Evolutionary conservation across 768 basidiomycete genomes (phyloP), one percentile per base, ranked within the genome.

Genomic region (Rhizopogon roseolus): DNA sequence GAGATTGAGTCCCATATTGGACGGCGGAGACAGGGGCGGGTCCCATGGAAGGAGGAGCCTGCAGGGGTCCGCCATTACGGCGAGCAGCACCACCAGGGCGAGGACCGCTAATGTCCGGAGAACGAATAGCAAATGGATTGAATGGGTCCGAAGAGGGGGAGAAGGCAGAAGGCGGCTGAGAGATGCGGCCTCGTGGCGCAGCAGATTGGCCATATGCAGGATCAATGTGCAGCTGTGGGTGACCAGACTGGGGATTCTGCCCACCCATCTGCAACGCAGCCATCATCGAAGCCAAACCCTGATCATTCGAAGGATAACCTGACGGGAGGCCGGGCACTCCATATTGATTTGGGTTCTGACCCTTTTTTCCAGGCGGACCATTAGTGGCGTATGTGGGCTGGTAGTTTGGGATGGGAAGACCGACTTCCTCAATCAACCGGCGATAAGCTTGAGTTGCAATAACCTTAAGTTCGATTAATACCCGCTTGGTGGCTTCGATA

Each of bases 371-470:
- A 6, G 82, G 76, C 6, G 84, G 74, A 55, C 79, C 80, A 56
- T 82, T 84, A 27, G 71, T 71, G 14, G 82, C 76, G 67, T 90
- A 91, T 13, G 84, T 84, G 11, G 90, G 85, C 69, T 91, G 88
- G 71, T 90, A 87, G 73, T 86, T 92, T 51, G 89, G 90, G 44
- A 93, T 87, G 6, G 92, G 90, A 41, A 98, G 72, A 11, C 95
- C 94, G 57, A 97, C 93, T 72, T 96, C 95, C 67, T 97, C 93
- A 52, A 97, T 90, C 45, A 98, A 77, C 54, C 91, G 81, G 56
- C 93, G 86, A 69, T 98, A 98, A 13, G 93, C 92, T 62, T 95
- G 94, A 5, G 92, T 92, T n/a, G 90, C 86, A 50, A 90, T 88
- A 41, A 95, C 95, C 73, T 95, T 93, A 53, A 98, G 76, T 63